A percentile compares a stretch with the other conserved stretches of the same genome.
Conservation (phyloP, 306 rosid genomes). For the Elaeagnus macrophylla region DNA sequence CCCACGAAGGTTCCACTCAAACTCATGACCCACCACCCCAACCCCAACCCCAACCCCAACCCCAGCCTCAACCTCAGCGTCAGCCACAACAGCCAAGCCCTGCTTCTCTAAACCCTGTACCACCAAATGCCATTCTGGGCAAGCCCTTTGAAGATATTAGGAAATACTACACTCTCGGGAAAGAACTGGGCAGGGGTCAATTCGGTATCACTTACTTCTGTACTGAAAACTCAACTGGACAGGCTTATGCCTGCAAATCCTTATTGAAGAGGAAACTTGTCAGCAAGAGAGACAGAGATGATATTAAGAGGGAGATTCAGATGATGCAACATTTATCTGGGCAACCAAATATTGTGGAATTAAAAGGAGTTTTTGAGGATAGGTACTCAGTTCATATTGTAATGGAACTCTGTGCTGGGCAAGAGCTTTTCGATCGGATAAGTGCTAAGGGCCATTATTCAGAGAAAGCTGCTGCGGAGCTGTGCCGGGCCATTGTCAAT, state of each 20-base stretch:
- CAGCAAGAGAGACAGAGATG: slow-evolving; percentile 52
- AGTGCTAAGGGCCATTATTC: slow-evolving; percentile 79
- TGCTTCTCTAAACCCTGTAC: slow-evolving; percentile 17
- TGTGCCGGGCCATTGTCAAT: slow-evolving; percentile 61
- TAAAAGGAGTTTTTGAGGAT: slow-evolving; percentile 76
- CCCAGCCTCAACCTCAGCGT: slow-evolving; percentile 10
- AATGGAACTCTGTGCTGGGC: slow-evolving; percentile 93
- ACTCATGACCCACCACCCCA: slow-evolving; percentile 21
- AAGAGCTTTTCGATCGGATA: slow-evolving; percentile 79
- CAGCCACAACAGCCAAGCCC: slow-evolving; percentile 15
- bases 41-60: slow-evolving; percentile 17
- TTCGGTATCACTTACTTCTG: slow-evolving; percentile 80
- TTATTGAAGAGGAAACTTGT: slow-evolving; percentile 73
- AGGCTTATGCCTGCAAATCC: slow-evolving; percentile 70
- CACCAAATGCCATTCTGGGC: slow-evolving; percentile 43
- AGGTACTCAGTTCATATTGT: slow-evolving; percentile 69
- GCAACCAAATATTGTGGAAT: slow-evolving; percentile 71
- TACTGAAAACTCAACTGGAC: slow-evolving; percentile 53
- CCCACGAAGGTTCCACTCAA: slow-evolving; percentile 20
- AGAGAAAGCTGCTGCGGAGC: slow-evolving; percentile 64
- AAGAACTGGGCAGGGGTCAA: slow-evolving; percentile 85
- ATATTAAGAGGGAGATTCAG: slow-evolving; percentile 76
- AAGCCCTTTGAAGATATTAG: slow-evolving; percentile 61
- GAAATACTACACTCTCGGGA: slow-evolving; percentile 54
- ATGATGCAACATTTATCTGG: slow-evolving; percentile 91